Conservation (phyloP, 306 rosid species). For the Vigna hirtella region DNA sequence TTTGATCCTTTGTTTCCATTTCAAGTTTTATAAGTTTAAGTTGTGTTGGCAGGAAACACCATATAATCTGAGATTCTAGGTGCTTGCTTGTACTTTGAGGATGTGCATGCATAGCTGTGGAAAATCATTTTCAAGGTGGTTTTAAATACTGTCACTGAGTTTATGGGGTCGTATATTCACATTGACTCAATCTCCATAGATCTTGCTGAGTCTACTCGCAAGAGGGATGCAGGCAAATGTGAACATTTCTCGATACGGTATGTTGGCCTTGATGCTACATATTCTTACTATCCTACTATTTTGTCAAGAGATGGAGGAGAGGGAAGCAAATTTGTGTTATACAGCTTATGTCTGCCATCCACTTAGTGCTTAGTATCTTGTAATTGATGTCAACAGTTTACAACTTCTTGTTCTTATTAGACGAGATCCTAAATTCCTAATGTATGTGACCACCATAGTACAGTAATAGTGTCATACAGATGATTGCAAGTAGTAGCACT, state of each 20-base stretch:
- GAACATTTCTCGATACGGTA: conserved; percentile 95
- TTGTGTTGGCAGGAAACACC: conserved; percentile 46
- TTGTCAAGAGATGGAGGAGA: conserved; percentile 1
- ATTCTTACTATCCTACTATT: conserved; percentile 28
- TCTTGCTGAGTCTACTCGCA: conserved; percentile 59
- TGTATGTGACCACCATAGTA: conserved; percentile 34
- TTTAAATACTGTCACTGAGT: conserved; percentile 51
- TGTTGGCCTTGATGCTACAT: conserved; percentile 44
- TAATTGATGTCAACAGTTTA: conserved; percentile 30
- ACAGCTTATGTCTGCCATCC: conserved; percentile 20
- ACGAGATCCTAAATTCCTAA: neutral
- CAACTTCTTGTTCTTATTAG: conserved; percentile 6
- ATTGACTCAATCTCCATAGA: conserved; percentile 88
- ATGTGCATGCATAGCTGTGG: conserved; percentile 46
- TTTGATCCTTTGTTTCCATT: conserved; percentile 30
- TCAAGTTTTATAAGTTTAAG: conserved; percentile 24
- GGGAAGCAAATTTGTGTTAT: conserved; percentile 1
- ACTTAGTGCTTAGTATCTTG: conserved; percentile 27
- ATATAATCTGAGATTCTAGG: conserved; percentile 36
- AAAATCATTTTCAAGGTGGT: conserved; percentile 47
- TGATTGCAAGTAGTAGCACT: neutral
- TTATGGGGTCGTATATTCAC: conserved; percentile 69
- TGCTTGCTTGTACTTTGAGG: conserved; percentile 52
- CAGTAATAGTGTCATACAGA: neutral
- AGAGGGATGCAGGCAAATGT: conserved; percentile 68